phyloP scores from a whole-genome alignment of 2,329 filamentous ascomycete species.

The Penicillium sp. region DNA sequence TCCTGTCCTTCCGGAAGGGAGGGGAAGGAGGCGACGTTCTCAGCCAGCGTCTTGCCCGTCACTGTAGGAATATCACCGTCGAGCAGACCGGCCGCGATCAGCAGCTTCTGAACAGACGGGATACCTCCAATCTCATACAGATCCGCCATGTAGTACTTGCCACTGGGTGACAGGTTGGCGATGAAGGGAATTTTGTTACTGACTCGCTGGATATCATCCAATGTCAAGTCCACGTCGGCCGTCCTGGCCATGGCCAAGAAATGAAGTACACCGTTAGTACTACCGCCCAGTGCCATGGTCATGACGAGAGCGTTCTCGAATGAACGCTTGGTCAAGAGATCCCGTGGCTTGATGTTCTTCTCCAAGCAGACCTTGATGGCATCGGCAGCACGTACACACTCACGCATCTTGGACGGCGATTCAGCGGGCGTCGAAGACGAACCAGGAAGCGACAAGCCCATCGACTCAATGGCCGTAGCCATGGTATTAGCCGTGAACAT shows the following conservation, averaged over 20 bases:
- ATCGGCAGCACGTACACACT: slow-evolving; percentile 78
- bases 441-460: slow-evolving; percentile 79
- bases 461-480: slow-evolving; percentile 86
- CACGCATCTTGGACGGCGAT: slow-evolving; percentile 79
- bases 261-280: slow-evolving; percentile 85
- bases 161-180: slow-evolving; percentile 80
- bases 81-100: slow-evolving; percentile 73
- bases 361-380: slow-evolving; percentile 80
- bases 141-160: slow-evolving; percentile 85
- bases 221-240: slow-evolving; percentile 72
- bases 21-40: slow-evolving; percentile 78
- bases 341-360: slow-evolving; percentile 75
- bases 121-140: slow-evolving; percentile 84
- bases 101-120: slow-evolving; percentile 80
- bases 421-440: slow-evolving; percentile 81
- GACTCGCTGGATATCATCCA: slow-evolving; percentile 81
- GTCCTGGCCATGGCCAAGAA: slow-evolving; percentile 88
- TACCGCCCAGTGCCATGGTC: slow-evolving; percentile 89
- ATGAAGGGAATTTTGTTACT: slow-evolving; percentile 83
- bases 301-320: slow-evolving; percentile 89
- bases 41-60: slow-evolving; percentile 78
- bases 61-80: slow-evolving; percentile 79
- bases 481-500: slow-evolving; percentile 97
- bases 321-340: slow-evolving; percentile 75
- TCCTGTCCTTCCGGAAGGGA: slow-evolving; percentile 75